These are phyloP conservation scores for Solanum tarijense DNA, from an alignment of 257 asterid genomes.

Conservation along the genomic window DNA sequence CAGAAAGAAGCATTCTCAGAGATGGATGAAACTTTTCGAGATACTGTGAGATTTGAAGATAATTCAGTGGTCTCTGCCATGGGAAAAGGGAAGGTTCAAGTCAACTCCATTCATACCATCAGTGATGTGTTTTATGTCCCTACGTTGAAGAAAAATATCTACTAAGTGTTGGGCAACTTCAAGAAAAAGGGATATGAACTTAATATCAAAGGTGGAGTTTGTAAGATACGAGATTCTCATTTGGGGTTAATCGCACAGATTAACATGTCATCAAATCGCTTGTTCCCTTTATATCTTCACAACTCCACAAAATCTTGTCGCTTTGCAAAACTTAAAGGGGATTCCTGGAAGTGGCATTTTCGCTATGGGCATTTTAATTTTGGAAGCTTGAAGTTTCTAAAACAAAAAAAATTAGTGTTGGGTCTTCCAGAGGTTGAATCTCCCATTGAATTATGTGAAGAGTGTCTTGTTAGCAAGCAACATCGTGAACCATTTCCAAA, in stretches of 20 bases:
- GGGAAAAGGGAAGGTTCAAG: not conserved
- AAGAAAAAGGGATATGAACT: not conserved
- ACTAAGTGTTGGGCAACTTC: not conserved
- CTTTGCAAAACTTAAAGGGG: not conserved
- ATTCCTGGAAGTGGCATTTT: not conserved
- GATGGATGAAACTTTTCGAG: not conserved
- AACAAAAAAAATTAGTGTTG: too few species aligned
- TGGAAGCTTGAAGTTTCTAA: not conserved
- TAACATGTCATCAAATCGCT: not conserved
- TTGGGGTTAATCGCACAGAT: not conserved
- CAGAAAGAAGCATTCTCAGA: not conserved
- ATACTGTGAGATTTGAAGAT: not conserved
- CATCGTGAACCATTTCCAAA: not conserved
- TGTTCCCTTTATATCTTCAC: not conserved
- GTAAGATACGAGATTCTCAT: too few species aligned
- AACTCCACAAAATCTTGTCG: not conserved
- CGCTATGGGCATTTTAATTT: not conserved
- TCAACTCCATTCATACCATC: not conserved
- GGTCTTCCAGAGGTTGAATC: too few species aligned
- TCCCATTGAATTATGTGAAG: too few species aligned
- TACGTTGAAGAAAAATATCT: not conserved
- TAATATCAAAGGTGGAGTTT: not conserved
- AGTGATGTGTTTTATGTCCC: not conserved
- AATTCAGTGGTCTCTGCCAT: not conserved
- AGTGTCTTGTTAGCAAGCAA: too few species aligned